Conservation (phyloP, 2,329 filamentous ascomycete species). For the Lecanicillium sp. region DNA sequence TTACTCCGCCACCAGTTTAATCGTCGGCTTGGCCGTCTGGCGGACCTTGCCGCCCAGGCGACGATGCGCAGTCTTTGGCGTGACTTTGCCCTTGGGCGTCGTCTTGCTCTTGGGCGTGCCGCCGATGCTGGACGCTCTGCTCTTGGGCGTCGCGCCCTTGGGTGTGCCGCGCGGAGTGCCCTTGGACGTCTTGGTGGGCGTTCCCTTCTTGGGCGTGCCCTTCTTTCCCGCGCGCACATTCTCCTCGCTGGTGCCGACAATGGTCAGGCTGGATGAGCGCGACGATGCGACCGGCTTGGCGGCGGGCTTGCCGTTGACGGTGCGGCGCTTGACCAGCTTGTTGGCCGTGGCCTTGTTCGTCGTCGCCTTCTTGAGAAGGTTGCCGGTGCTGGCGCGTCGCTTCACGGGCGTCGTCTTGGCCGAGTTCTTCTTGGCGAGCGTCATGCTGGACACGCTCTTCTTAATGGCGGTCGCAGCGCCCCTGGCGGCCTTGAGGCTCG, state of each 20-base stretch:
- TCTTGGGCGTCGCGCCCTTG: conserved; percentile 16
- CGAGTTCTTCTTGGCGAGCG: conserved; percentile 24
- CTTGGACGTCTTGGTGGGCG: conserved; percentile 15
- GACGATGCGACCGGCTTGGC: conserved; percentile 11
- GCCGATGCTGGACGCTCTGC: neutral
- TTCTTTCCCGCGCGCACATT: conserved; percentile 14
- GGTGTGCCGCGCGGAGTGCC: conserved; percentile 15
- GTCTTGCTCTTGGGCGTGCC: conserved; percentile 8
- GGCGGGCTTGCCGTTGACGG: neutral
- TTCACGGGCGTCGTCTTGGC: conserved; percentile 22
- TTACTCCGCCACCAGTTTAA: conserved; percentile 10
- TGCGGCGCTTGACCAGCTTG: conserved; percentile 12
- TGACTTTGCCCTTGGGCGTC: conserved; percentile 12
- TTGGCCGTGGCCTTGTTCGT: conserved; percentile 23
- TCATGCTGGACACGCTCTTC: conserved; percentile 30
- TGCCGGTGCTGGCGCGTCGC: conserved; percentile 22
- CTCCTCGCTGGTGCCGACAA: conserved; percentile 14
- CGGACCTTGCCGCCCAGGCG: conserved; percentile 8
- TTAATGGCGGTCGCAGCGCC: conserved; percentile 32
- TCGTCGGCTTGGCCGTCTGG: conserved; percentile 8
- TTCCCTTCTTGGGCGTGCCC: conserved; percentile 4
- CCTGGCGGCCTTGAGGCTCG: conserved; percentile 31
- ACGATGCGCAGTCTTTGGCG: conserved; percentile 13
- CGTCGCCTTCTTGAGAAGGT: conserved; percentile 25
- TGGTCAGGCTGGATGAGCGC: conserved; percentile 19